These are phyloP conservation scores for Psilocybe azurescens DNA, from an alignment of 768 basidiomycete species.

Conservation along the genomic window DNA sequence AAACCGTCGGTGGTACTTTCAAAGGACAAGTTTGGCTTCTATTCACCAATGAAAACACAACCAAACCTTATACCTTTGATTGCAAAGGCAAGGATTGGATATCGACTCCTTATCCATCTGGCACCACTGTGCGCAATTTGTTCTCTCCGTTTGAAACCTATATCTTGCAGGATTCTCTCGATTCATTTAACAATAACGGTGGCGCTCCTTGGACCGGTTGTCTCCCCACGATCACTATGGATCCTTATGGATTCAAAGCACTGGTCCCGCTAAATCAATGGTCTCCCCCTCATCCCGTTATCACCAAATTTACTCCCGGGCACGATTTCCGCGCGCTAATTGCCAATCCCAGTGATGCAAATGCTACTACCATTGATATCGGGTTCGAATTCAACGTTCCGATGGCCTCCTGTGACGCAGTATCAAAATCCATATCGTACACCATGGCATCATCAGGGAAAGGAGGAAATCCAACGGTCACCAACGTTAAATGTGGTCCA, in stretches of 20 bases:
- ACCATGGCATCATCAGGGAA: conserved; percentile 73
- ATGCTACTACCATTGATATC: conserved; percentile 68
- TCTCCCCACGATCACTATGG: conserved; percentile 65
- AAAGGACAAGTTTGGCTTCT: conserved; percentile 82
- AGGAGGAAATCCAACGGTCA: conserved; percentile 60
- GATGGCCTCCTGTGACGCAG: conserved; percentile 72
- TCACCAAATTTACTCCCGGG: conserved; percentile 84
- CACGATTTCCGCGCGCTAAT: conserved; percentile 79
- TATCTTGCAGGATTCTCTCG: conserved; percentile 66
- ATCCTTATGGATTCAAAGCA: conserved; percentile 81
- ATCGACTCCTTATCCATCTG: conserved; percentile 73
- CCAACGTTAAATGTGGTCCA: conserved; percentile 49
- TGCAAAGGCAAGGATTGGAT: conserved; percentile 74
- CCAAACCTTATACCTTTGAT: conserved; percentile 64
- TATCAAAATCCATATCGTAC: conserved; percentile 68
- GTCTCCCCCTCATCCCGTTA: conserved; percentile 69
- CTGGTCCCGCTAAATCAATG: conserved; percentile 74
- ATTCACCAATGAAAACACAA: conserved; percentile 84
- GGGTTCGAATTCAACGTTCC: conserved; percentile 76
- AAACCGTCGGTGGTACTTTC: conserved; percentile 64
- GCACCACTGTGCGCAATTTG: conserved; percentile 71
- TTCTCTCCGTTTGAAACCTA: conserved; percentile 87
- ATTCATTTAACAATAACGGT: conserved; percentile 64
- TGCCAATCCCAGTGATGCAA: conserved; percentile 43
- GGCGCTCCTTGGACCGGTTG: conserved; percentile 77